Evolutionary conservation across 805 yeast species (phyloP).

Genomic region (Candida germanica): DNA sequence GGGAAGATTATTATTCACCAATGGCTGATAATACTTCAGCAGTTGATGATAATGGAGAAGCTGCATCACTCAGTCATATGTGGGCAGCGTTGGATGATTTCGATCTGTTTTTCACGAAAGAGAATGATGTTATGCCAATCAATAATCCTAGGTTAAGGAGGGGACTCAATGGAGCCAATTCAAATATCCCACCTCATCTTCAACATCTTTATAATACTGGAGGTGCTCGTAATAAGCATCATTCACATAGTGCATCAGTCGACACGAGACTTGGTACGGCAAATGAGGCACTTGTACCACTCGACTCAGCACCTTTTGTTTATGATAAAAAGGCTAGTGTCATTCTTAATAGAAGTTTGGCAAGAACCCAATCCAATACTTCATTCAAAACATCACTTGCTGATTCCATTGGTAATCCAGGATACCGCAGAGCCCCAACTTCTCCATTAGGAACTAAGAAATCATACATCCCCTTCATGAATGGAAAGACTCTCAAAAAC

Average conservation of each 20-base stretch:
- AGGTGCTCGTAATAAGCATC: slow-evolving; percentile 20
- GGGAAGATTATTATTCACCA: slow-evolving; percentile 53
- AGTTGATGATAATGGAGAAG: slow-evolving; percentile 55
- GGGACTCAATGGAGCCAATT: not conserved
- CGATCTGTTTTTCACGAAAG: slow-evolving; percentile 80
- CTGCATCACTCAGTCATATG: slow-evolving; percentile 81
- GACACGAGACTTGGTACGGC: slow-evolving; percentile 56
- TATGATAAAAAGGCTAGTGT: slow-evolving; percentile 77
- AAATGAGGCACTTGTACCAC: slow-evolving; percentile 44
- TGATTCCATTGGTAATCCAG: slow-evolving; percentile 47
- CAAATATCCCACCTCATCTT: slow-evolving; percentile 3
- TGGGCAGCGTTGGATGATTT: slow-evolving; percentile 89
- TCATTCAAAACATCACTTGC: slow-evolving; percentile 76
- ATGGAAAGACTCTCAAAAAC: slow-evolving; percentile 22
- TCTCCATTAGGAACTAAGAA: slow-evolving; percentile 20
- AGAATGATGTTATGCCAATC: slow-evolving; percentile 13
- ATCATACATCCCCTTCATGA: slow-evolving; percentile 43
- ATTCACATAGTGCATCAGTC: slow-evolving; percentile 50
- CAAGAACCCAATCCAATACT: slow-evolving; percentile 69
- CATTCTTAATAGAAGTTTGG: slow-evolving; percentile 69
- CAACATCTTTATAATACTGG: slow-evolving; percentile 4
- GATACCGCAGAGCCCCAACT: slow-evolving; percentile 11
- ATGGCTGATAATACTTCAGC: slow-evolving; percentile 46
- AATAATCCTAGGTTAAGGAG: slow-evolving; percentile 2
- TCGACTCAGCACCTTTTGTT: slow-evolving; percentile 71